Base-by-base conservation (phyloP, 2,329 filamentous ascomycete genomes). In the Aureobasidium sp. region DNA sequence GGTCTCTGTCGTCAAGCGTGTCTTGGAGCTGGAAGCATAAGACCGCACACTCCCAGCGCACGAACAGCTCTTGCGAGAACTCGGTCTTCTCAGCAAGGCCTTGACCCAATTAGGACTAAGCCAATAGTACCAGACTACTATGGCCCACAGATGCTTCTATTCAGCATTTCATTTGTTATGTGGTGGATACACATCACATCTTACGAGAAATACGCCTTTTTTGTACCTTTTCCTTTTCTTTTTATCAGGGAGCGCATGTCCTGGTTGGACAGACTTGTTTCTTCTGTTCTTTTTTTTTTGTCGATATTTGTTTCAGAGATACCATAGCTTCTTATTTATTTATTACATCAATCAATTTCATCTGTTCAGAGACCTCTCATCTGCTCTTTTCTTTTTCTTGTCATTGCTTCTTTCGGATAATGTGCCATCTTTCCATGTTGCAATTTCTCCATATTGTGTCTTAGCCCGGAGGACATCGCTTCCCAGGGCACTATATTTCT, bases 1-100 rank as follows among this genome's bases (percentile, higher is more conserved):
- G 54, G 61, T 71, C 22, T 49, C 51, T 29, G 60, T 64, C 19
- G 54, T 71, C 37, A 59, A 66, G 56, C 61, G 59, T 58, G 37
- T 71, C 38, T 54, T 71, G 51, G 68, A 69, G 55, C 56, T 71
- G 39, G 67, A 70, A 45, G 63, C 64, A 14, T 51, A 24, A 21
- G 32, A 2, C 6, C 1, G 12, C 10, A 6, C 40, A 32, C n/a
- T 4, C 16, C 11, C 4, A 7, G 7, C 22, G 4, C 17, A 25
- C 14, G 6, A 12, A 40, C 5, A 21, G n/a, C 6, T 12, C 16
- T 14, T 12, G 3, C 17, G 10, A 14, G 16, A 25, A 30, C 27
- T 32, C 10, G 10, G 7, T 30, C 25, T 19, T 22, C 7, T 14
- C 27, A 45, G 29, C 27, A 22, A 34, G 12, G 6, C 6, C 14